Percentiles rank a stretch among this genome's conserved stretches.
Evolutionary conservation across 2,329 filamentous ascomycete species (phyloP).

Genomic region (Macrophomina tecta): DNA sequence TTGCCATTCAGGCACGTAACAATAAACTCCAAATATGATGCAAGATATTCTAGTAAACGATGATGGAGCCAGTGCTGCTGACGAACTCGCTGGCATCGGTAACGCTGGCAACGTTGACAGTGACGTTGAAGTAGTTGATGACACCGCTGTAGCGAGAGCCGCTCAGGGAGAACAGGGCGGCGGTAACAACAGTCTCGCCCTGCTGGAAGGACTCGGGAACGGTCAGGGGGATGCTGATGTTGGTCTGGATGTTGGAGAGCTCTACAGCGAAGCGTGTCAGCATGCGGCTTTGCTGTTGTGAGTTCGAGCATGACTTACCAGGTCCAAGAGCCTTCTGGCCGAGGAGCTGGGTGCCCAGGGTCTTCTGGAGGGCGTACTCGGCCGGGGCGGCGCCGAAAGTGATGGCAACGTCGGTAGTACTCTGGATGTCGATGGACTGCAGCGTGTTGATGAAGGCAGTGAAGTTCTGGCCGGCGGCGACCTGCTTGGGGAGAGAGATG

Average conservation of each 20-base stretch:
- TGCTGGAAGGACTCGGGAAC: conserved; percentile 32
- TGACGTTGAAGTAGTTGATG: conserved; percentile 35
- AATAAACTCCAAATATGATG: background rate
- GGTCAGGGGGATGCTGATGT: conserved; percentile 35
- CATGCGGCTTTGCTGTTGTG: too few relatives aligned
- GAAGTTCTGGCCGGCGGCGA: conserved; percentile 48
- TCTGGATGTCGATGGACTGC: conserved; percentile 50
- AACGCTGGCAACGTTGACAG: conserved; percentile 34
- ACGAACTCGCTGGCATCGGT: conserved; percentile 19
- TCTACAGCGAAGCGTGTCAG: background rate
- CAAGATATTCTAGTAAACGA: background rate
- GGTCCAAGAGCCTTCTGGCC: conserved; percentile 7
- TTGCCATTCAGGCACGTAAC: background rate
- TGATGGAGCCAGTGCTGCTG: background rate
- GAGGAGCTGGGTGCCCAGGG: conserved; percentile 37
- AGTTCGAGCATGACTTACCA: background rate
- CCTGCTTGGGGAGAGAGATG: conserved; percentile 52
- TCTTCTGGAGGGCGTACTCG: conserved; percentile 34
- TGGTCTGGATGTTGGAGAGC: conserved; percentile 33
- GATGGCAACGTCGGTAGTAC: conserved; percentile 52
- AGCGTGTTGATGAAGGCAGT: conserved; percentile 47
- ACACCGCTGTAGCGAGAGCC: background rate
- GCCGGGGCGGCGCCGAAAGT: conserved; percentile 48
- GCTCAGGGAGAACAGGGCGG: conserved; percentile 34
- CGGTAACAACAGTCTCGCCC: conserved; percentile 34